Evolutionary conservation across 139 green algal genomes (phyloP).

Genomic region (Parachlorella kessleri): DNA sequence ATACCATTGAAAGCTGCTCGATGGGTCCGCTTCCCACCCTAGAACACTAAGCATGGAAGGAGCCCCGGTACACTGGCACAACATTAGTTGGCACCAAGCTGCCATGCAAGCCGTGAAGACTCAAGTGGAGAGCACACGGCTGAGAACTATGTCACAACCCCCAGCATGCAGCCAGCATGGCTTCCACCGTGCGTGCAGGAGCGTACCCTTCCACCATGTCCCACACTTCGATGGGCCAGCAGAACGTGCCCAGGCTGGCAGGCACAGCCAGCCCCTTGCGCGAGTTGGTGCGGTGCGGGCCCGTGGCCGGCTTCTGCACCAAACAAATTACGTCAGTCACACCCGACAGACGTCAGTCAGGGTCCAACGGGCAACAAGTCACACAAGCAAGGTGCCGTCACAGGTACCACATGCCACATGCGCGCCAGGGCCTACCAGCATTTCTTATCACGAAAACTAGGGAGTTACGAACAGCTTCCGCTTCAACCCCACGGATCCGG

Average conservation of each 20-base stretch:
- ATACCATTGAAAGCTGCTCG: no score
- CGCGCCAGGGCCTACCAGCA: no score
- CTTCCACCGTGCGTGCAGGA: no score
- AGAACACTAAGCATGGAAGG: no score
- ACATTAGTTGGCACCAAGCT: no score
- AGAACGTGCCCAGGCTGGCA: constrained; percentile 28
- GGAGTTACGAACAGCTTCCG: no score
- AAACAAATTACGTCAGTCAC: neutral
- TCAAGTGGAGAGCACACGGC: no score
- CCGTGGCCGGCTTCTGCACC: constrained; percentile 23
- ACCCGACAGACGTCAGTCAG: neutral
- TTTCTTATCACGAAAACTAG: no score
- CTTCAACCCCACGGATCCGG: neutral
- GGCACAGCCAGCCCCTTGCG: constrained; percentile 22
- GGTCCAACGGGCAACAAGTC: neutral
- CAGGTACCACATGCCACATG: no score
- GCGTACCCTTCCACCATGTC: constrained; percentile 29
- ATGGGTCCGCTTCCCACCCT: no score
- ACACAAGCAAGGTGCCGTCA: neutral
- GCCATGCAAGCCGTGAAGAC: no score
- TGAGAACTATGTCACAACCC: neutral
- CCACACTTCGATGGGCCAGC: constrained; percentile 34
- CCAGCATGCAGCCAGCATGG: neutral
- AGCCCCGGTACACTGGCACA: no score
- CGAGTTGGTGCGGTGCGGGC: neutral